Conservation (phyloP, 495 filamentous ascomycete species). For the Ascodesmis nigricans region DNA sequence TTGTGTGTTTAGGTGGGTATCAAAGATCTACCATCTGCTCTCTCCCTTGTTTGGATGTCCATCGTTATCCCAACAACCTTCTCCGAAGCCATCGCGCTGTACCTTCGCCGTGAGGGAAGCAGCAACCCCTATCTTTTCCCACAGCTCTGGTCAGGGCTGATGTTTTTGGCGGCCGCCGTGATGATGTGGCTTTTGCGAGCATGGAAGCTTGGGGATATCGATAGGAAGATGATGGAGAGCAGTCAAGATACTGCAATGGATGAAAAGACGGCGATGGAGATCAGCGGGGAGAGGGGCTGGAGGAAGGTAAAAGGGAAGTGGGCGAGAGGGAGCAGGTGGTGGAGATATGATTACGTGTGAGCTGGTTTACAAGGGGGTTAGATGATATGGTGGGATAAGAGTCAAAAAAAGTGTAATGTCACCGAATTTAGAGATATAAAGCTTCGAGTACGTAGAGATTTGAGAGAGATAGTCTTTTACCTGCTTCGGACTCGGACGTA, state of each 20-base stretch:
- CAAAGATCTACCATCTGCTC: slow-evolving; percentile 35
- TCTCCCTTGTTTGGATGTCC: slow-evolving; percentile 42
- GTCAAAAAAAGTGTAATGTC: too few species aligned
- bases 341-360: slow-evolving; percentile 10
- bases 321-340: slow-evolving; percentile 10
- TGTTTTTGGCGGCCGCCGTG: slow-evolving; percentile 37
- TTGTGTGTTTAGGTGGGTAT: slow-evolving; percentile 28
- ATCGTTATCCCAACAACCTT: slow-evolving; percentile 41
- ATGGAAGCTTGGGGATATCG: slow-evolving; percentile 39
- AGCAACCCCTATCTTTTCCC: slow-evolving; percentile 34
- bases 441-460: too few species aligned
- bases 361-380: too few species aligned
- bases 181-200: slow-evolving; percentile 33
- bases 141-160: slow-evolving; percentile 43
- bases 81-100: slow-evolving; percentile 37
- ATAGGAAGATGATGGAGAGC: slow-evolving; percentile 22
- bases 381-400: too few species aligned
- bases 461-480: too few species aligned
- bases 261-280: background rate
- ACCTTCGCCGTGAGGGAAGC: slow-evolving; percentile 30
- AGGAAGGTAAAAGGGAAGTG: slow-evolving; percentile 12
- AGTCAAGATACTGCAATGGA: slow-evolving; percentile 5
- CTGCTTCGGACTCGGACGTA: too few species aligned
- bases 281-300: background rate
- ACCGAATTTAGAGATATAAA: too few species aligned